Percentiles rank a stretch among this genome's conserved stretches.
These are phyloP conservation scores for Vaccinium macrocarpon DNA, from an alignment of 148 eudicot genomes.

Conservation along the genomic window DNA sequence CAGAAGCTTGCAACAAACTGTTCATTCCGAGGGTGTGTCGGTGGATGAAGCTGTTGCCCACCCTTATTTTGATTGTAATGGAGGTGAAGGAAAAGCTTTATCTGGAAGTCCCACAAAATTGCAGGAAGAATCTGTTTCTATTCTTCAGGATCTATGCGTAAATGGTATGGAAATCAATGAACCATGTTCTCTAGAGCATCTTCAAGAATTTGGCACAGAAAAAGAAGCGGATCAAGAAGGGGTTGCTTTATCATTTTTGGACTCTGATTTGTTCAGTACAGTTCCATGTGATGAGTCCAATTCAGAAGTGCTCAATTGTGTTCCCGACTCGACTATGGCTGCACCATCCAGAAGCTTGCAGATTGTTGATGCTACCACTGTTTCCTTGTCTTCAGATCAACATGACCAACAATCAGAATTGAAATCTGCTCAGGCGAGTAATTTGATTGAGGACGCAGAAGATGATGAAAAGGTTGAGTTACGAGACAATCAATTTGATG, in stretches of 20 bases:
- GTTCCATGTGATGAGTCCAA: constrained; percentile 22
- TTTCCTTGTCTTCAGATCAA: constrained; percentile 23
- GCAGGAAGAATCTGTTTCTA: constrained; percentile 24
- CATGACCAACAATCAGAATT: constrained; percentile 23
- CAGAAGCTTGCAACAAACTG: constrained; percentile 8
- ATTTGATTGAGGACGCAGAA: constrained; percentile 19
- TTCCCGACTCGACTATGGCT: constrained; percentile 24
- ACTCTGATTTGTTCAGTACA: constrained; percentile 15
- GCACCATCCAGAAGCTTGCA: constrained; percentile 23
- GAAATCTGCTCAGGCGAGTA: constrained; percentile 17
- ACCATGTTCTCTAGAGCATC: constrained; percentile 10
- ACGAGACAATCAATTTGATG: background rate
- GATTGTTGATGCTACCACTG: constrained; percentile 17
- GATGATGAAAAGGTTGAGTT: constrained; percentile 12
- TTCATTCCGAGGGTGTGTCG: background rate
- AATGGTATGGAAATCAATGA: constrained; percentile 28
- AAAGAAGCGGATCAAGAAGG: constrained; percentile 22
- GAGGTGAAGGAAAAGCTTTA: constrained; percentile 22
- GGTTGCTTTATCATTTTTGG: constrained; percentile 26
- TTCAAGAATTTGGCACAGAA: constrained; percentile 21
- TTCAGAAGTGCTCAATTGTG: constrained; percentile 20
- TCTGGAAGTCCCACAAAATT: constrained; percentile 13
- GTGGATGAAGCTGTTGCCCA: constrained; percentile 21
- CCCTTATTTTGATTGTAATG: constrained; percentile 20
- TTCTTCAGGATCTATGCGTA: constrained; percentile 23